Base-by-base conservation (phyloP, 805 yeast species). In the Naumovozyma baii region DNA sequence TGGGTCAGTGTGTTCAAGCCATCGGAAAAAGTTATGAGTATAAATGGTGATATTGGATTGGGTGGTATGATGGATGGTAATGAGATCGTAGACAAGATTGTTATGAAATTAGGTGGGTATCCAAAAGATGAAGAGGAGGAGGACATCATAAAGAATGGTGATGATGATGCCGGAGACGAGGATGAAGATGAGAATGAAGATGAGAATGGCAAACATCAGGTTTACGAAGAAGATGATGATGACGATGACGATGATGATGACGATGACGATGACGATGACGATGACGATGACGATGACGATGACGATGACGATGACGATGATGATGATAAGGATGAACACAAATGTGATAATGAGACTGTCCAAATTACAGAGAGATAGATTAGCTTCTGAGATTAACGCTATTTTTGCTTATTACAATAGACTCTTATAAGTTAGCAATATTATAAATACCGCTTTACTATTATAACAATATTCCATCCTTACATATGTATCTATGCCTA, bases 41-140 rank as follows among this genome's bases (percentile, higher is more conserved):
- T 85, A 32, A 86, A 88, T 65, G 97, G 98, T 45, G 97, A 90
- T 52, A 87, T 92, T 41, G 97, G 97, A n/a, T 83, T 92, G 86
- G 97, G 98, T 36, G 97, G 98, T 39, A 92, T 92, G 97, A 82
- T 88, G 80, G 97, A 92, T 52, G 86, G 94, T 77, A 83, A 85
- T 58, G 96, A 88, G 59, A 81, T 92, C 51, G 95, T 87, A 15
- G 94, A 87, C 56, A 77, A 78, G 51, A 71, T 85, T 36, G 94
- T 83, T 16, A 69, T 78, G 62, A 81, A 80, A 55, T 65, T 87
- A 47, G 76, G 80, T 47, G 70, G 78, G 41, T 64, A 73, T 70
- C 79, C 80, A 15, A 72, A 74, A 38, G 73, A 67, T 20, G 78
- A 72, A 10, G 72, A 69, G 22, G 73, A 67, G 10, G 72, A 67